Percentiles rank a stretch among this genome's conserved stretches.
Evolutionary conservation across 805 yeast genomes (phyloP).

Genomic region (Wickerhamomyces pijperi): DNA sequence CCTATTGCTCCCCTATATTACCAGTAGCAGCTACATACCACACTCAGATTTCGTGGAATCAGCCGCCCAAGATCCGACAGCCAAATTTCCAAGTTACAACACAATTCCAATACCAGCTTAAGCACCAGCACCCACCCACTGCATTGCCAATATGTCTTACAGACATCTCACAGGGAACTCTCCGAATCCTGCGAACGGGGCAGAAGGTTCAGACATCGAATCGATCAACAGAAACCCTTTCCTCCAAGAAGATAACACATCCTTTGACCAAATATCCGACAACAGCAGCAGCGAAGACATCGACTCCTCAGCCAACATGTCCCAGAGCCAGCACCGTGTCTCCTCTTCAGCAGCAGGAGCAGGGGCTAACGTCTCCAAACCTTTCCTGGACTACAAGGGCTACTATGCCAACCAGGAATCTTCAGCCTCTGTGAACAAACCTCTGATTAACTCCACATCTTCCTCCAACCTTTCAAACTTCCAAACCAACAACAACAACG

Average conservation of each 20-base stretch:
- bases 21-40: no score
- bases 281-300: constrained; percentile 9
- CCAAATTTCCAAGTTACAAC: no score
- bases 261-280: constrained; percentile 15
- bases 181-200: constrained; percentile 9
- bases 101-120: no score
- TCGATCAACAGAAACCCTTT: constrained; percentile 17
- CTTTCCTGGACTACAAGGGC: constrained; percentile 30
- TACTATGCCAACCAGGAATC: constrained; percentile 31
- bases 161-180: constrained; percentile 21
- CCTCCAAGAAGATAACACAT: constrained; percentile 17
- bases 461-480: constrained; percentile 15
- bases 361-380: constrained; percentile 14
- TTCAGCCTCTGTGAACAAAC: constrained; percentile 21
- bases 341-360: background rate
- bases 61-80: no score
- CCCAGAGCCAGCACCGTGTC: no score
- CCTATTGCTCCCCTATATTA: no score
- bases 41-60: no score
- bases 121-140: no score
- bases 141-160: constrained; percentile 17
- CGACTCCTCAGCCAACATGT: background rate
- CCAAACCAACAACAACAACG: constrained; percentile 2
- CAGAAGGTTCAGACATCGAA: constrained; percentile 16
- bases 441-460: constrained; percentile 8